These are phyloP conservation scores for Chalaropsis ovoidea DNA, from an alignment of 2,329 filamentous ascomycete species.

Conservation along the genomic window DNA sequence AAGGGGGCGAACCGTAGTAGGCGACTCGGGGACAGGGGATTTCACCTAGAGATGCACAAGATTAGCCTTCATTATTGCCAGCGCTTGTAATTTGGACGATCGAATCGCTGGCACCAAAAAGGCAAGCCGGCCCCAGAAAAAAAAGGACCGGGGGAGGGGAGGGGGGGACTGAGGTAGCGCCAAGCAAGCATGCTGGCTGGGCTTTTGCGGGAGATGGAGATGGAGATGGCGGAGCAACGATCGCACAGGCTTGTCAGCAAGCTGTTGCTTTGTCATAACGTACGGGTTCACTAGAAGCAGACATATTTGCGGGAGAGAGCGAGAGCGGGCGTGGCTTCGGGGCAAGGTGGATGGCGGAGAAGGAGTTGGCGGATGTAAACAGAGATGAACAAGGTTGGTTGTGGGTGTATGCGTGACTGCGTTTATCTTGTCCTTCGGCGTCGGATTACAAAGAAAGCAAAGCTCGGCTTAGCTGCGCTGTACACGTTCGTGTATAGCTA, in stretches of 20 bases:
- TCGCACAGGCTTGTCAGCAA: background rate
- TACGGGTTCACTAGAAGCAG: conserved; percentile 39
- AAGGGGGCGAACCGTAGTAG: conserved; percentile 54
- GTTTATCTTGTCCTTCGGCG: background rate
- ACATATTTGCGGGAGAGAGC: conserved; percentile 32
- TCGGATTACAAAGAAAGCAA: background rate
- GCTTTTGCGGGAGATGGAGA: background rate
- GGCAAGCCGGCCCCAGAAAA: background rate
- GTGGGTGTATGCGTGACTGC: background rate
- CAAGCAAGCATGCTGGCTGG: background rate
- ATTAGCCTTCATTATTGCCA: conserved; percentile 9
- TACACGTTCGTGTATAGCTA: background rate
- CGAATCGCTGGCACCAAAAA: background rate
- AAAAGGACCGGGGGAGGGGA: background rate
- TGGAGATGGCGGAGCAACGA: background rate
- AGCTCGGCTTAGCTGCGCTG: background rate
- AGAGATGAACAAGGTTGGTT: background rate
- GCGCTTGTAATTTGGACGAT: background rate
- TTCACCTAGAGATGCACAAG: conserved; percentile 35
- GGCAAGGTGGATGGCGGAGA: background rate
- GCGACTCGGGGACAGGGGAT: conserved; percentile 48
- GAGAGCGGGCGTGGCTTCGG: background rate
- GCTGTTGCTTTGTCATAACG: conserved; percentile 24
- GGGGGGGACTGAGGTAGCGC: background rate
- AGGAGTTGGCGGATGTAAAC: background rate